Base-by-base conservation (phyloP, 108 stramenopile species). In the Fistulifera pelliculosa region DNA sequence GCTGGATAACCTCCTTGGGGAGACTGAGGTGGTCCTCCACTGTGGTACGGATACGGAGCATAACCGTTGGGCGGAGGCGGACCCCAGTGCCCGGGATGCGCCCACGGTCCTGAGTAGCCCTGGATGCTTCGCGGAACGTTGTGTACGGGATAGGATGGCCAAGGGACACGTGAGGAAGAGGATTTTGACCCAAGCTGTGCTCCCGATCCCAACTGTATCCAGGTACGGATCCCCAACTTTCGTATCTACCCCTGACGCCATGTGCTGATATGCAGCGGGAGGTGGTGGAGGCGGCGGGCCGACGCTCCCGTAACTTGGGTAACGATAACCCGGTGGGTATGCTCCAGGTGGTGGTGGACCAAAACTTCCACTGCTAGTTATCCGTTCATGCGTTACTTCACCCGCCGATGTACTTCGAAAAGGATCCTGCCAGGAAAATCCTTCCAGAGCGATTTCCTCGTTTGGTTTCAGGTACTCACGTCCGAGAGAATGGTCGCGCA, bases 381-480 rank as follows among this genome's bases (percentile, higher is more conserved):
- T 22, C n/a, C 54, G 21, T 5, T 51, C 50, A 6, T 23, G 26
- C 12, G 27, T 10, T 5, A 41, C 50, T 19, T 38, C 39, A 41
- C 23, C 52, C 21, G 39, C 12, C 1, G 51, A 21, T 49, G 55
- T 15, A 15, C 41, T 39, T 74, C 76, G 41, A 45, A 74, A 68
- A 23, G 66, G 66, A 47, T 74, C 73, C 42, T 65, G 62, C 90
- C 90, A 92, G 2, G 80, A 77, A 55, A 92, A 92, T 11, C 81
- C 85, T 25, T 80, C 81, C 45, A 87, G 45, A 5, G 77, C 58
- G 28, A 79, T 54, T 0, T 52, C 44, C 27, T 80, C 67, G 10
- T 60, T 69, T 2, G 49, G 56, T 28, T 62, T 55, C 27, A 82
- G 17, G 52, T 81, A 80, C 31, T 78, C 77, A 6, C 69, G 42